Percentiles rank a stretch among this genome's conserved stretches.
Evolutionary conservation across 805 yeast species (phyloP).

Genomic region (Candida ponderosae): DNA sequence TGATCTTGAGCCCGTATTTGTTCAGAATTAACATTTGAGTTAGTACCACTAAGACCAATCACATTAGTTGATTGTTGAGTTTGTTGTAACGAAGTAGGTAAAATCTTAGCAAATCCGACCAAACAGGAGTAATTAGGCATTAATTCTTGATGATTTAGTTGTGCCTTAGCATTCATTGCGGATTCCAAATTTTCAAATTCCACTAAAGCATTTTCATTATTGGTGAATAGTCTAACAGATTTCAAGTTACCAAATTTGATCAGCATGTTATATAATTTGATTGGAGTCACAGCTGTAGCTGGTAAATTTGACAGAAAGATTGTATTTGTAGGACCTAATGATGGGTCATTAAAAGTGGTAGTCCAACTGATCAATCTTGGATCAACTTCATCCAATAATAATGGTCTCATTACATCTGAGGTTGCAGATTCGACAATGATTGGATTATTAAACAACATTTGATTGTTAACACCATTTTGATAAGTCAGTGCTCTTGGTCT

Average conservation of each 20-base stretch:
- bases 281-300: slow-evolving; percentile 35
- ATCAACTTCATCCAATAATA: slow-evolving; percentile 50
- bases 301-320: slow-evolving; percentile 80
- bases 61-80: slow-evolving; percentile 25
- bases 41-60: slow-evolving; percentile 22
- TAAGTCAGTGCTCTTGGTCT: slow-evolving; percentile 37
- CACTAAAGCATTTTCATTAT: slow-evolving; percentile 48
- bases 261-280: slow-evolving; percentile 54
- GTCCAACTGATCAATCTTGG: slow-evolving; percentile 52
- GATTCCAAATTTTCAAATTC: slow-evolving; percentile 66
- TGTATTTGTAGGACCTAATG: slow-evolving; percentile 69
- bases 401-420: slow-evolving; percentile 6
- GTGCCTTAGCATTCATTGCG: slow-evolving; percentile 74
- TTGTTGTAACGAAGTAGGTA: slow-evolving; percentile 25
- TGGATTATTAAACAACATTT: slow-evolving; percentile 23
- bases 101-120: slow-evolving; percentile 78
- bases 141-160: slow-evolving; percentile 74
- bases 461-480: slow-evolving; percentile 18
- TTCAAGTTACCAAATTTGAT: slow-evolving; percentile 53
- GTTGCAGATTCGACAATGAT: slow-evolving; percentile 8
- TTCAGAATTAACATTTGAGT: slow-evolving; percentile 15
- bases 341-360: slow-evolving; percentile 64
- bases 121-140: slow-evolving; percentile 69
- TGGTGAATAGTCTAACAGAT: slow-evolving; percentile 52
- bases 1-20: slow-evolving; percentile 7